Base-by-base conservation (phyloP, 1,139 yeast genomes). In the Sugiyamaella novakii region DNA sequence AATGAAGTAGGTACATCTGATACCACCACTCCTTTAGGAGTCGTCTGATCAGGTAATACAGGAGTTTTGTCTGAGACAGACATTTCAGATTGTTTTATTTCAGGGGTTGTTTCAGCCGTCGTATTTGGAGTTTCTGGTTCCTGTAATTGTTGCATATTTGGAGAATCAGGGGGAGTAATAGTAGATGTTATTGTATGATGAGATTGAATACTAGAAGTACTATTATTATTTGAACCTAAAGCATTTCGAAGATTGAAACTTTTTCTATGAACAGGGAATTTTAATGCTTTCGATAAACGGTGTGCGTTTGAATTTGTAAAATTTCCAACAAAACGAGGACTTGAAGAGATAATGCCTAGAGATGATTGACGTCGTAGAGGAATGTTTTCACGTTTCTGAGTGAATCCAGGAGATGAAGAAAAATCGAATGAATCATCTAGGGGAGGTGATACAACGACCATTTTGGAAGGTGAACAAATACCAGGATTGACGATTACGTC, bases 81-180 rank as follows among this genome's bases (percentile, higher is more conserved):
- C 27, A 17, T 25, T 14, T 28, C 12, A 19, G 34, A 5, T 12
- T 36, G 29, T 24, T 36, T 10, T 3, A 36, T 22, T 24, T 36
- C 40, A n/a, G 40, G 40, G n/a, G 40, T n/a, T 5, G 28, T 25
- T 22, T 35, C 27, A 11, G 36, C 27, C 19, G 44, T 41, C 3
- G 31, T 29, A 18, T n/a, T 8, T 5, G 28, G n/a, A 18, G 41
- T 21, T 29, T 43, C 36, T 19, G 34, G 21, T 7, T 22, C 27
- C 15, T 31, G 8, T 6, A 11, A 6, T 8, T 25, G 33, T 12
- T 30, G 33, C 19, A 34, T n/a, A 10, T 25, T 21, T 1, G 49
- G 49, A 11, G 49, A 46, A 34, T 46, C 49, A 15, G 49, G 49
- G n/a, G 49, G 49, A 12, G 49, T 46, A 17, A 38, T 21, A 2